A percentile compares a stretch with the other conserved stretches of the same genome.
These are phyloP conservation scores for Xylariaceae sp. DNA, from an alignment of 2,329 filamentous ascomycete species.

Conservation along the genomic window DNA sequence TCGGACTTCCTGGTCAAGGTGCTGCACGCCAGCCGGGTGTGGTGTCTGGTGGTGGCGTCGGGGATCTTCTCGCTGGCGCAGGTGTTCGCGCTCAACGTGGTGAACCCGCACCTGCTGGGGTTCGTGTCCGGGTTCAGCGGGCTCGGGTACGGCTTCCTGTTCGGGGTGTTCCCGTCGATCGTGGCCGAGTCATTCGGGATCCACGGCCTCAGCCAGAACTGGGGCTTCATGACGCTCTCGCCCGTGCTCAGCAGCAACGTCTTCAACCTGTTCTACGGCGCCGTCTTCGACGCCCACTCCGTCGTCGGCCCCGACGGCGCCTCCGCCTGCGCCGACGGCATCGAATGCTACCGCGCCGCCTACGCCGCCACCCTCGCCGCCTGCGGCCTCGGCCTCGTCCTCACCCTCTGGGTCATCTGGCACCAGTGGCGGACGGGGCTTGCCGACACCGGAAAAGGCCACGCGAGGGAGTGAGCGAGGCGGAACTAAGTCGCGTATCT, in stretches of 20 bases:
- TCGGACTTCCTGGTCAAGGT: constrained; percentile 88
- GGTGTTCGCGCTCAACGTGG: constrained; percentile 71
- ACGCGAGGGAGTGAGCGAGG: constrained; percentile 25
- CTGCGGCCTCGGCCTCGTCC: constrained; percentile 67
- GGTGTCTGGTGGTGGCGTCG: constrained; percentile 83
- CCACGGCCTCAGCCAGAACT: constrained; percentile 87
- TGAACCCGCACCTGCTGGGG: constrained; percentile 75
- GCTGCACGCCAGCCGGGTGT: constrained; percentile 79
- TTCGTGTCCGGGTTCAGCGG: constrained; percentile 83
- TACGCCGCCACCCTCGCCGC: constrained; percentile 79
- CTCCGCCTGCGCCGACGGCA: constrained; percentile 73
- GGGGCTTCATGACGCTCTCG: constrained; percentile 91
- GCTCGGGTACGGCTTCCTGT: constrained; percentile 88
- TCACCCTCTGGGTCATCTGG: constrained; percentile 72
- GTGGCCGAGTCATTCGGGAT: constrained; percentile 91
- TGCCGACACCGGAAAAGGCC: constrained; percentile 30
- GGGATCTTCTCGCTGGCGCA: constrained; percentile 80
- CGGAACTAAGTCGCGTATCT: not conserved
- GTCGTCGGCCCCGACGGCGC: constrained; percentile 69
- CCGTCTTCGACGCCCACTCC: constrained; percentile 80
- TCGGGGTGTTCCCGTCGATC: constrained; percentile 90
- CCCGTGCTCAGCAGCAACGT: constrained; percentile 87
- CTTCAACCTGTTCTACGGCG: constrained; percentile 90
- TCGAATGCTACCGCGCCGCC: constrained; percentile 78
- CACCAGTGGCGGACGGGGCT: constrained; percentile 52